These are phyloP conservation scores for Emericellopsis cladophorae DNA, from an alignment of 2,329 filamentous ascomycete species.

Conservation along the genomic window DNA sequence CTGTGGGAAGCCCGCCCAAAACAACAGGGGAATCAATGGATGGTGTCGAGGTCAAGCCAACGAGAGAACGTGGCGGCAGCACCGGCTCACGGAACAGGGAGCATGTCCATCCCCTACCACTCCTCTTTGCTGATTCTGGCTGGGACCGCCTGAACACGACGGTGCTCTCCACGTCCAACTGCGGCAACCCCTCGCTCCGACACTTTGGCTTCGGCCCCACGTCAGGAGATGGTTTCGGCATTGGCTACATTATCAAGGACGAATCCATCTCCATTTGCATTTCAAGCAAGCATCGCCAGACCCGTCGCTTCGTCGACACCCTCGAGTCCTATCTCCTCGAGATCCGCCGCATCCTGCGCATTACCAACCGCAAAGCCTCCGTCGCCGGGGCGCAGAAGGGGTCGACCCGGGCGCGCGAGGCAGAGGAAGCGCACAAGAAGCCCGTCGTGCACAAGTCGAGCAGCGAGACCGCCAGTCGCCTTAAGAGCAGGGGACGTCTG, in stretches of 20 bases:
- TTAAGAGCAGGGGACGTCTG: conserved; percentile 62
- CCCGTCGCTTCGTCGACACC: conserved; percentile 76
- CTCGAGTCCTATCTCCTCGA: conserved; percentile 86
- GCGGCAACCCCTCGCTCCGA: conserved; percentile 84
- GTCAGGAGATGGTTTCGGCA: conserved; percentile 86
- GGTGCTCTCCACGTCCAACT: conserved; percentile 94
- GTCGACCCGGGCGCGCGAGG: conserved; percentile 37
- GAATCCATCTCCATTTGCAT: conserved; percentile 76
- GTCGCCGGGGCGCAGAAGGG: conserved; percentile 19
- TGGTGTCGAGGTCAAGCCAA: conserved; percentile 17
- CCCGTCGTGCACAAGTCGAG: conserved; percentile 11
- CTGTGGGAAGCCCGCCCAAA: conserved; percentile 38
- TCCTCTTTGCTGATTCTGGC: conserved; percentile 74
- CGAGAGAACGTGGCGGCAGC: conserved; percentile 40
- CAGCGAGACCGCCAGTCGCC: conserved; percentile 20
- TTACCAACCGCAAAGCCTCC: conserved; percentile 40
- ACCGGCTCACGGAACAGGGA: conserved; percentile 34
- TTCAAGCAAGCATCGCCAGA: conserved; percentile 87
- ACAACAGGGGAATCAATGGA: conserved; percentile 27
- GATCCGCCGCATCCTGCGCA: conserved; percentile 69
- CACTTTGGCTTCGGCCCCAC: conserved; percentile 97
- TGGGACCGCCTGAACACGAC: conserved; percentile 96
- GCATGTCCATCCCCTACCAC: conserved; percentile 46
- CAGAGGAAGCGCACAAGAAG: conserved; percentile 25
- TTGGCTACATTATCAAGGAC: conserved; percentile 94